phyloP scores from a whole-genome alignment of 805 yeast genomes.

The Kodamaea kaohsiungensis region DNA sequence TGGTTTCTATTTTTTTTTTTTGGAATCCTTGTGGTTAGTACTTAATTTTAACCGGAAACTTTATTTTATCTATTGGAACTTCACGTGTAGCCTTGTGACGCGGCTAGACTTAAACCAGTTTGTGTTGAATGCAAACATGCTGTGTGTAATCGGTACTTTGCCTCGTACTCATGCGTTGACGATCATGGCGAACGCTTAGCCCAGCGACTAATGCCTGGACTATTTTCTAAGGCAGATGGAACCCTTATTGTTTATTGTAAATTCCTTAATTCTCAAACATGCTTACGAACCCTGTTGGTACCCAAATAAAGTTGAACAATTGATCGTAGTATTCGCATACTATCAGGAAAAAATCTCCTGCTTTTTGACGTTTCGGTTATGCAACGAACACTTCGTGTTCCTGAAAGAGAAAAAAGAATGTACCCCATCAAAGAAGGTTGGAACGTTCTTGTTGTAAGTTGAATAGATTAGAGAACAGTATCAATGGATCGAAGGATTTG shows the following conservation, averaged over 20 bases:
- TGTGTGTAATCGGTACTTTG: neutral
- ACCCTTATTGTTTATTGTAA: neutral
- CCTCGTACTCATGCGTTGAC: neutral
- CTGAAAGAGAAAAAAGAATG: neutral
- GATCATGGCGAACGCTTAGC: neutral
- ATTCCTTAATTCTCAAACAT: neutral
- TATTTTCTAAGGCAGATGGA: neutral
- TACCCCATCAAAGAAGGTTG: neutral
- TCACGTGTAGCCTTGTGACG: neutral
- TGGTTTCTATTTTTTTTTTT: neutral
- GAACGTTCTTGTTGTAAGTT: neutral
- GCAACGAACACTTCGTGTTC: neutral
- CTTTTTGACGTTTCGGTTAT: neutral
- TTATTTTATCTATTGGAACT: neutral
- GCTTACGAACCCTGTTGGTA: neutral
- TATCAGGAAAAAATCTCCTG: neutral
- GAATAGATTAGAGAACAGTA: neutral
- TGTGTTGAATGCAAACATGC: neutral
- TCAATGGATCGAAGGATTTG: neutral
- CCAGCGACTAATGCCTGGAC: neutral
- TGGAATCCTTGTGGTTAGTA: neutral
- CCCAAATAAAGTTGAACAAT: neutral
- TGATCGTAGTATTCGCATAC: neutral
- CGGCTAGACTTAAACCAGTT: neutral
- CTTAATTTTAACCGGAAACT: slow-evolving; percentile 1